Conservation (phyloP, 2,329 filamentous ascomycete genomes). For the Penicillium sp. region DNA sequence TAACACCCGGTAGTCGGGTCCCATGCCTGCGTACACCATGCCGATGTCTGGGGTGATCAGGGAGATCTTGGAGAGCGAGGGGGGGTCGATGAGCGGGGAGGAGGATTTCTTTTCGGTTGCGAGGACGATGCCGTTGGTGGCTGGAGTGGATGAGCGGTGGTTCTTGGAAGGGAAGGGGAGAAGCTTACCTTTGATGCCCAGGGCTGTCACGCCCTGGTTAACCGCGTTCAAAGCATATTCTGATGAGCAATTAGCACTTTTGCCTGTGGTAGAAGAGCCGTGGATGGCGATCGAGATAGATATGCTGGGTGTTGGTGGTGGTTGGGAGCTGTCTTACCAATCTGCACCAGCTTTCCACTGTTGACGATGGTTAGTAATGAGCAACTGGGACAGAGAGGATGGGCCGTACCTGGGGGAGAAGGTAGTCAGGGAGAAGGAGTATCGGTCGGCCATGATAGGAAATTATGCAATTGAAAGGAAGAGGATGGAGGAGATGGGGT, state of each 20-base stretch:
- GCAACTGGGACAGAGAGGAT: constrained; percentile 8
- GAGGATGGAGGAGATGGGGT: constrained; percentile 17
- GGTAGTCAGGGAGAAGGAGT: constrained; percentile 98
- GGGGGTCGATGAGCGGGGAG: constrained; percentile 92
- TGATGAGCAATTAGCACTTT: constrained; percentile 46
- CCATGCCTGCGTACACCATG: constrained; percentile 99
- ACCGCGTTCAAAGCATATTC: constrained; percentile 99
- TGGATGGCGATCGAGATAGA: not conserved
- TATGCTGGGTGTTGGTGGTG: not conserved
- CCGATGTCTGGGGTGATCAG: constrained; percentile 98
- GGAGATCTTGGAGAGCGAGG: constrained; percentile 95
- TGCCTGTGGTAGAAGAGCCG: not conserved
- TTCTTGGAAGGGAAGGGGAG: not conserved
- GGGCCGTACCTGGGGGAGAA: constrained; percentile 85
- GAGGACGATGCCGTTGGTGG: constrained; percentile 97
- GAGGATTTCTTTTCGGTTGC: constrained; percentile 99
- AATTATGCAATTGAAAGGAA: constrained; percentile 16
- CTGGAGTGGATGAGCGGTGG: constrained; percentile 54
- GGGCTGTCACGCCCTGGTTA: constrained; percentile 97
- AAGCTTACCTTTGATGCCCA: constrained; percentile 90
- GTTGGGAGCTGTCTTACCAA: constrained; percentile 63
- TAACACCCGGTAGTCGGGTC: constrained; percentile 94
- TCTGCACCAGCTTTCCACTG: constrained; percentile 98
- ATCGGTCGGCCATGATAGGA: constrained; percentile 85
- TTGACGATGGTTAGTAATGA: constrained; percentile 49